A percentile compares a stretch with the other conserved stretches of the same genome.
These are phyloP conservation scores for Trifolium pratense DNA, from an alignment of 306 rosid species.

Conservation along the genomic window DNA sequence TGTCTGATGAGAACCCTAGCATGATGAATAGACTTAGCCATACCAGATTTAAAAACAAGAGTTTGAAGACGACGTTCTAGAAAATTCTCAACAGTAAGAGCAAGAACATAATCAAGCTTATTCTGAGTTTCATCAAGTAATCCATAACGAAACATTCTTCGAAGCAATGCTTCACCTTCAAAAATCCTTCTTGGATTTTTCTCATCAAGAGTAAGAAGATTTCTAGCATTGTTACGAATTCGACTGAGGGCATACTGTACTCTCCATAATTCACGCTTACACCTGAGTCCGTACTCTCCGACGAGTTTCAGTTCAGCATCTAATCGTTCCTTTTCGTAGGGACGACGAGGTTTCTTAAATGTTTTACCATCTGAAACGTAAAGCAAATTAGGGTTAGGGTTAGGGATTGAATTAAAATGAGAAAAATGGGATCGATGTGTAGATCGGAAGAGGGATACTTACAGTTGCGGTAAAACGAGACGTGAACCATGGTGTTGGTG, in stretches of 20 bases:
- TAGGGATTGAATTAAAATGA: too few relatives aligned
- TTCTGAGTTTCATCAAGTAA: conserved; percentile 60
- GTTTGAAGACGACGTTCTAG: conserved; percentile 64
- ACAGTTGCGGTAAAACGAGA: too few relatives aligned
- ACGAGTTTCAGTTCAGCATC: conserved; percentile 65
- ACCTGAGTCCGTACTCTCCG: conserved; percentile 62
- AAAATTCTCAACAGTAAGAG: conserved; percentile 64
- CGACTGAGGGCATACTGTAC: conserved; percentile 60
- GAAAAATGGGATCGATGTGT: too few relatives aligned
- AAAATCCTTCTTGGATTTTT: conserved; percentile 66
- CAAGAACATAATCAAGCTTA: conserved; percentile 67
- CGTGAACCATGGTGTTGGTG: too few relatives aligned
- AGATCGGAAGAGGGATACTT: too few relatives aligned
- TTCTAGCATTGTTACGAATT: conserved; percentile 61
- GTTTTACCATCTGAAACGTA: conserved; percentile 51
- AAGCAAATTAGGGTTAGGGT: too few relatives aligned
- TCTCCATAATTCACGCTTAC: conserved; percentile 65
- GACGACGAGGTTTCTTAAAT: conserved; percentile 71
- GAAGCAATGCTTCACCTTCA: conserved; percentile 59
- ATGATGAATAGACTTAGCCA: conserved; percentile 71
- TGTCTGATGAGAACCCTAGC: conserved; percentile 67
- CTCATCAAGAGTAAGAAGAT: conserved; percentile 61
- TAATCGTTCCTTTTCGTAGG: conserved; percentile 70
- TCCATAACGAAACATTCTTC: conserved; percentile 61
- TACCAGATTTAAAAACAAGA: conserved; percentile 59